Evolutionary conservation across 169 alveolate genomes (phyloP).

Genomic region (Ophryocystis elektroscirrha): DNA sequence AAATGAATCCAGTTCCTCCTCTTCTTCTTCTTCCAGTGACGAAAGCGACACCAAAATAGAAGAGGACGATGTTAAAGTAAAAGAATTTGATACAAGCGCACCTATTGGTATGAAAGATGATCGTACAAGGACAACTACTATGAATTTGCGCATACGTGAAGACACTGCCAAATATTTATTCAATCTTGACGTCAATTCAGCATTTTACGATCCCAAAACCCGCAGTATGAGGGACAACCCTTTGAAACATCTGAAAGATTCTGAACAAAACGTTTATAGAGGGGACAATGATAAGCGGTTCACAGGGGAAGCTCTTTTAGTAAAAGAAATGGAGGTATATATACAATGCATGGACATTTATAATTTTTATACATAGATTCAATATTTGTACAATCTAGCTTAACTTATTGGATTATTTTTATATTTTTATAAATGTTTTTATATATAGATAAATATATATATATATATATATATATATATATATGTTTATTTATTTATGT

Average conservation of each 20-base stretch:
- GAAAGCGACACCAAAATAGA: background rate
- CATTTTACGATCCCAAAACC: constrained; percentile 83
- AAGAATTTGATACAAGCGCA: constrained; percentile 21
- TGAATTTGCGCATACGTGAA: constrained; percentile 78
- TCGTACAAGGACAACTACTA: constrained; percentile 44
- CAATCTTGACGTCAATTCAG: constrained; percentile 72
- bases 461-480: no score
- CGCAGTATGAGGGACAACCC: constrained; percentile 68
- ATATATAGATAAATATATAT: no score
- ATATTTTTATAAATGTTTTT: background rate
- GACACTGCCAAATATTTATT: constrained; percentile 84
- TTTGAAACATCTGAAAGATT: constrained; percentile 27
- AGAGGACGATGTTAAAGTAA: constrained; percentile 28
- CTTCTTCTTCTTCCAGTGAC: no score
- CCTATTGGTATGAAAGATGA: constrained; percentile 42
- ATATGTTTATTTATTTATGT: no score
- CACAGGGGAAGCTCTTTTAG: constrained; percentile 44
- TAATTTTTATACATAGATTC: background rate
- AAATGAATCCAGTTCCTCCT: no score
- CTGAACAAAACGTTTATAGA: constrained; percentile 31
- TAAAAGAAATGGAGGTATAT: constrained; percentile 37
- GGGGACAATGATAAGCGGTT: constrained; percentile 56
- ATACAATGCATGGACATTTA: background rate
- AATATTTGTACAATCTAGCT: background rate
- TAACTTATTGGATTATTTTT: background rate